A percentile compares a stretch with the other conserved stretches of the same genome.
Conservation (phyloP, 2,329 filamentous ascomycete genomes). For the Cytospora chrysosperma region DNA sequence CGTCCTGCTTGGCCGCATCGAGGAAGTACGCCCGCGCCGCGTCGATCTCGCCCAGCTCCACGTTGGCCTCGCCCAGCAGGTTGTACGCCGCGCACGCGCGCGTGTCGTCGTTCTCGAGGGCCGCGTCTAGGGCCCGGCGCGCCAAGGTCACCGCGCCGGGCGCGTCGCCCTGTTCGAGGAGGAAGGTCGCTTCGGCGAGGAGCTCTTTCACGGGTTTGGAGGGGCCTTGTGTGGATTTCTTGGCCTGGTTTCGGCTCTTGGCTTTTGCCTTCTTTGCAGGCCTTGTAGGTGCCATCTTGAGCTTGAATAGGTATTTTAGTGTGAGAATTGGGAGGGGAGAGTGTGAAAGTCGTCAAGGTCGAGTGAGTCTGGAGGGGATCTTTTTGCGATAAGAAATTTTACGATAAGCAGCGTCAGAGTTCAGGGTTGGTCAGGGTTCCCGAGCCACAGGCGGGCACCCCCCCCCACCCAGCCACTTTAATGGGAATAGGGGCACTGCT, state of each 20-base stretch:
- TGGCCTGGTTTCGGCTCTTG: slow-evolving; percentile 19
- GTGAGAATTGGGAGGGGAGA: not conserved
- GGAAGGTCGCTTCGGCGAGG: slow-evolving; percentile 34
- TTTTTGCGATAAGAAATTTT: not conserved
- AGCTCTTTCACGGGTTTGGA: slow-evolving; percentile 29
- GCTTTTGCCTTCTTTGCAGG: slow-evolving; percentile 25
- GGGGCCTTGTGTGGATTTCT: slow-evolving; percentile 13
- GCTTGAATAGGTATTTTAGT: not conserved
- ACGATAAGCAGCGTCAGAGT: not conserved
- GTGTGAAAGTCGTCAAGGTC: not conserved
- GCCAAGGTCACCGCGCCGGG: slow-evolving; percentile 35
- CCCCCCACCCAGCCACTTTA: not conserved
- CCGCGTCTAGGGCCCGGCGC: slow-evolving; percentile 42
- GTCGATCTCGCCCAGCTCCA: slow-evolving; percentile 81
- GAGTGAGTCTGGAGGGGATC: not conserved
- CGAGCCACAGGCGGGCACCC: not conserved
- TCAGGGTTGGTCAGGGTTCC: not conserved
- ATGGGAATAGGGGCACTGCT: not conserved
- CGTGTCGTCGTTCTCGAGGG: slow-evolving; percentile 51
- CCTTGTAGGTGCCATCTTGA: slow-evolving; percentile 26
- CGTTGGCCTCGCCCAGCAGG: slow-evolving; percentile 75
- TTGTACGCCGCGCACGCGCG: slow-evolving; percentile 59
- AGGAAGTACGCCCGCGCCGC: slow-evolving; percentile 70
- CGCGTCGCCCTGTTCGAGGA: slow-evolving; percentile 37
- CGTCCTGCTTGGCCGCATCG: slow-evolving; percentile 72